Base-by-base conservation (phyloP, 371 early-diverging fungal species). In the Conidiobolus incongruus region DNA sequence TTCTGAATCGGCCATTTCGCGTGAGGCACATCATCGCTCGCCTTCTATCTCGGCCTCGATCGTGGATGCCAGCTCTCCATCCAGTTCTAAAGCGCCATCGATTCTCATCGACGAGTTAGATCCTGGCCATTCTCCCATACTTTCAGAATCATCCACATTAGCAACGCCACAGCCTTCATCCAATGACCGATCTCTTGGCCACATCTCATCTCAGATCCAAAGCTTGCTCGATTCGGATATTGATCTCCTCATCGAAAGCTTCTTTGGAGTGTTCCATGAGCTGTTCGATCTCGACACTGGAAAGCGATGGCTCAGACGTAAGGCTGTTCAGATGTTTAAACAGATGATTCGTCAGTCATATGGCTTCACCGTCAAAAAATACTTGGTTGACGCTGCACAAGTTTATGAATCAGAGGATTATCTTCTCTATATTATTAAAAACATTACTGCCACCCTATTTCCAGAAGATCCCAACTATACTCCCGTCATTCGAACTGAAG, bases 291-390 rank as follows among this genome's bases (percentile, higher is more conserved):
- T 52, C 20, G 39, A 33, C 15, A 42, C 39, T 15, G 30, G 40
- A 38, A 40, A 44, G 24, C 52, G 49, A 38, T 52, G 52, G 52
- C 46, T 49, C 19, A 49, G 49, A n/a, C 52, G 52, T 21, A 52
- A 46, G n/a, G 49, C 52, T 4, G 21, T 52, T 15, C 33, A 37
- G 6, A 46, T 52, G 16, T 28, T 52, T 1, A 32, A 46, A 19
- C 46, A 49, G 26, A 24, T 52, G 7, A 38, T 52, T 2, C 45
- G 52, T 12, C 48, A 48, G 24, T 48, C 47, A 8, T 52, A 48
- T 38, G 30, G 41, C 2, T 28, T 35, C 11, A 45, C 46, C 15
- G 39, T 52, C 16, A 46, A 44, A n/a, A n/a, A n/a, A n/a, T n/a
- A n/a, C n/a, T n/a, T n/a, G n/a, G n/a, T n/a, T n/a, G n/a, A n/a